phyloP scores from a whole-genome alignment of 169 alveolate species.

The Cryptosporidium ryanae region DNA sequence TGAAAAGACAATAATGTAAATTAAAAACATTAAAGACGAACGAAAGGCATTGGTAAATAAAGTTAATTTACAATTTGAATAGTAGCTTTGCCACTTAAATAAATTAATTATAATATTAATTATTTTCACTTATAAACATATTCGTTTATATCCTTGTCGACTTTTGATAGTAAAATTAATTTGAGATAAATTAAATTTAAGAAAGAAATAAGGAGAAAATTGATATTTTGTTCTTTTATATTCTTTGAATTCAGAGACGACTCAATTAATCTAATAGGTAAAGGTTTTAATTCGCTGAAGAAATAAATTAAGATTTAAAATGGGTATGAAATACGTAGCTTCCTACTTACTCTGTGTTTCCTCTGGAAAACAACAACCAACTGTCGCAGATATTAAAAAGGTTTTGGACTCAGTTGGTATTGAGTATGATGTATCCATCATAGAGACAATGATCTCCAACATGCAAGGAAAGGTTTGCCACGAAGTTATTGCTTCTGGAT shows the following conservation, averaged over 20 bases:
- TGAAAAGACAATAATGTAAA: too few relatives aligned
- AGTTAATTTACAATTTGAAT: too few relatives aligned
- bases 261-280: background rate
- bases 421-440: constrained; percentile 76
- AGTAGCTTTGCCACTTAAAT: too few relatives aligned
- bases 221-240: background rate
- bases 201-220: constrained; percentile 79
- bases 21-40: too few relatives aligned
- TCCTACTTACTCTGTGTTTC: constrained; percentile 81
- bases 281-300: background rate
- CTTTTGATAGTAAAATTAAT: too few relatives aligned
- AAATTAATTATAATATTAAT: too few relatives aligned
- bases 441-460: constrained; percentile 69
- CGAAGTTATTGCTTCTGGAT: constrained; percentile 78
- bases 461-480: constrained; percentile 79
- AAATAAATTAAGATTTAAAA: background rate
- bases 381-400: constrained; percentile 74
- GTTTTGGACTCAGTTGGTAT: constrained; percentile 80
- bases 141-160: too few relatives aligned
- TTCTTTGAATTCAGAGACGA: constrained; percentile 12
- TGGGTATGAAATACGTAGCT: constrained; percentile 83
- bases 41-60: too few relatives aligned
- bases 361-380: constrained; percentile 80
- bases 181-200: constrained; percentile 6
- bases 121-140: too few relatives aligned